Base-by-base conservation (phyloP, 2,329 filamentous ascomycete species). In the Esteya vermicola region DNA sequence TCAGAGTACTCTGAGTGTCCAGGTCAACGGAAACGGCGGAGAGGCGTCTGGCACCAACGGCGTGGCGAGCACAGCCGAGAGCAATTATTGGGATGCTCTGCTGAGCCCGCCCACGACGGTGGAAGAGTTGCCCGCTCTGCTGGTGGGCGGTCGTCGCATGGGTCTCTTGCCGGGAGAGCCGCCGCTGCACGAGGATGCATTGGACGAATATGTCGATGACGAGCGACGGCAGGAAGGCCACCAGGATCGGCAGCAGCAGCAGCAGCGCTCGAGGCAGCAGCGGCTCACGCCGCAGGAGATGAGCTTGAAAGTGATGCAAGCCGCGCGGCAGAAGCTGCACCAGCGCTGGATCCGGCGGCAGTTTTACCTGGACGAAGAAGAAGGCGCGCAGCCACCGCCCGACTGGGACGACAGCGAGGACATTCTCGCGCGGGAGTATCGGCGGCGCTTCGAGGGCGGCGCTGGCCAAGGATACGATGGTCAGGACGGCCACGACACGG, bases 361-460 rank as follows among this genome's bases (percentile, higher is more conserved):
- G 30, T 93, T 91, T 50, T 93, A 91, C 51, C 70, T 85, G 1
- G 85, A 93, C 43, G 81, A 86, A 56, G 85, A 93, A 60, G 85
- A 93, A 56, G 85, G 85, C 3, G 70, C 73, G 9, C 54, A 58
- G n/a, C 64, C 72, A 2, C 81, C 81, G 0, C 64, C 70, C 7
- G 75, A 72, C 21, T 86, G 78, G 64, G 63, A 69, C 19, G 65
- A 71, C 6, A 68, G 72, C 13, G 68, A 80, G 32, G 76, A 79
- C 47, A 57, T 78, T 10, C 56, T 72, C 1, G 57, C 53, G 14
- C 58, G 59, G 22, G n/a, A n/a, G n/a, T n/a, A n/a, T n/a, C n/a
- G n/a, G n/a, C n/a, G n/a, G n/a, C n/a, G n/a, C n/a, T n/a, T n/a
- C n/a, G n/a, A n/a, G n/a, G n/a, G n/a, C n/a, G n/a, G n/a, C n/a